Conservation (phyloP, 2,329 filamentous ascomycete species). For the Dactylellina leptospora region DNA sequence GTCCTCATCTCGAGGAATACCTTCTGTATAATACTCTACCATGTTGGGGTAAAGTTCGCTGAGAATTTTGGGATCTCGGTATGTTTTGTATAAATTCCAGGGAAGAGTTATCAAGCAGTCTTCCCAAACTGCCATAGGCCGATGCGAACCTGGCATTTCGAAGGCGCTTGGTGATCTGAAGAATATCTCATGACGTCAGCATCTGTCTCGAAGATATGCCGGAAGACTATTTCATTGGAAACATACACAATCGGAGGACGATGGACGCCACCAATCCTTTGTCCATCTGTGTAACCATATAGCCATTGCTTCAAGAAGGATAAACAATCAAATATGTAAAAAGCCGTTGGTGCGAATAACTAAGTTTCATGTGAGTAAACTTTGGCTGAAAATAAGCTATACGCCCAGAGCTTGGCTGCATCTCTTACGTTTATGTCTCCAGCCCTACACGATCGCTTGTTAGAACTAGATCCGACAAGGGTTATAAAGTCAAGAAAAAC, state of each 20-base stretch:
- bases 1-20: slow-evolving; percentile 58
- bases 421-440: slow-evolving; percentile 41
- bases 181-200: not conserved
- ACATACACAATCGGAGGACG: slow-evolving; percentile 59
- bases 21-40: slow-evolving; percentile 61
- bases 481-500: not conserved
- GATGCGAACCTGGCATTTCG: slow-evolving; percentile 43
- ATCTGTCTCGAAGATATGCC: not conserved
- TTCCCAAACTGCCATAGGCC: slow-evolving; percentile 60
- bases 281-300: slow-evolving; percentile 62
- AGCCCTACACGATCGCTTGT: slow-evolving; percentile 14
- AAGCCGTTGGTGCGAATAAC: slow-evolving; percentile 65
- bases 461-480: not conserved
- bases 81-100: slow-evolving; percentile 62
- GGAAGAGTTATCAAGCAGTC: slow-evolving; percentile 62
- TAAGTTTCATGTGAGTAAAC: slow-evolving; percentile 55
- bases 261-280: slow-evolving; percentile 57
- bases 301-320: slow-evolving; percentile 66
- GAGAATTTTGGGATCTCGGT: slow-evolving; percentile 60
- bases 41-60: slow-evolving; percentile 62
- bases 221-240: not conserved
- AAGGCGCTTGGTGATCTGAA: slow-evolving; percentile 43
- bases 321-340: slow-evolving; percentile 66
- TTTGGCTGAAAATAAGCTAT: not conserved
- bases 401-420: not conserved